Evolutionary conservation across 345 rosid species (phyloP).

Genomic region (Populus nigra): DNA sequence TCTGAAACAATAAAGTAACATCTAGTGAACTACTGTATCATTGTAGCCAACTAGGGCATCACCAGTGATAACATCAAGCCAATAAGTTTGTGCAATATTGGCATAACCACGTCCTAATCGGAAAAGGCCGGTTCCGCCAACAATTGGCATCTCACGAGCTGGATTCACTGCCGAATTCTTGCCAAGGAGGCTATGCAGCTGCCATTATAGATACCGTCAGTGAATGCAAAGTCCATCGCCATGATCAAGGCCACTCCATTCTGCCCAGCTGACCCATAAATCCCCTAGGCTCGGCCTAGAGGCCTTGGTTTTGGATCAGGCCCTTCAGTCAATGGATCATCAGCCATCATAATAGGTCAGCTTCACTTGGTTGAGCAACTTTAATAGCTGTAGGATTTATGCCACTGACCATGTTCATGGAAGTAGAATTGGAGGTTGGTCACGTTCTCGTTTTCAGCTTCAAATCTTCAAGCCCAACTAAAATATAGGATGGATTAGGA

Average conservation of each 20-base stretch:
- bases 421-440: conserved; percentile 65
- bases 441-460: conserved; percentile 31
- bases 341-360: conserved; percentile 21
- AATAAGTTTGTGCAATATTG: conserved; percentile 33
- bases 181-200: conserved; percentile 25
- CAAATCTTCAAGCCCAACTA: conserved; percentile 32
- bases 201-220: conserved; percentile 16
- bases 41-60: conserved; percentile 62
- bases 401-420: conserved; percentile 63
- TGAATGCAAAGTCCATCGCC: conserved; percentile 25
- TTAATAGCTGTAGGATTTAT: conserved; percentile 47
- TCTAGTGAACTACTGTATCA: conserved; percentile 52
- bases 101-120: conserved; percentile 40
- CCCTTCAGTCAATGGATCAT: conserved; percentile 25
- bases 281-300: conserved; percentile 28
- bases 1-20: not conserved
- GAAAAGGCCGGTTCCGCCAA: conserved; percentile 27
- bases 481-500: no score
- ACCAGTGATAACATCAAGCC: conserved; percentile 39
- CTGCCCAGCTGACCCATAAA: conserved; percentile 19
- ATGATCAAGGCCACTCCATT: conserved; percentile 13
- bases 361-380: conserved; percentile 44
- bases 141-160: conserved; percentile 26
- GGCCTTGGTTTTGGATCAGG: conserved; percentile 20
- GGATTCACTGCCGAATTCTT: conserved; percentile 15